Base-by-base conservation (phyloP, 2,329 filamentous ascomycete species). In the Eutypa lata region DNA sequence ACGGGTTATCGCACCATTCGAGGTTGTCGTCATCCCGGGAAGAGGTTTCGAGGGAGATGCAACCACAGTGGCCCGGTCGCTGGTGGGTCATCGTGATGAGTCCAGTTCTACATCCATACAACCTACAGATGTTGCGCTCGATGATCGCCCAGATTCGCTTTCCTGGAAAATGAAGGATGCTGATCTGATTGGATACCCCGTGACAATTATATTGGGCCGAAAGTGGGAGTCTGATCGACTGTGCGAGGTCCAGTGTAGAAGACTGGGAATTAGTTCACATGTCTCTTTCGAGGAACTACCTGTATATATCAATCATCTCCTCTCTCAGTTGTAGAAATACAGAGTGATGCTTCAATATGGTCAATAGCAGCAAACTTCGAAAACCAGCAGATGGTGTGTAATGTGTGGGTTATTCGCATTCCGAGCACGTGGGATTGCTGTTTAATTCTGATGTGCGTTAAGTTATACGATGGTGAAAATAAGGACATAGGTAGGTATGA, bases 81-180 rank as follows among this genome's bases (percentile, higher is more conserved):
- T 95, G 14, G 66, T 66, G 1, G 56, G 52, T 21, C 43, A 54
- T 7, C 40, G 55, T 37, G 49, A 14, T n/a, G 46, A 47, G 21
- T 45, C 51, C 6, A 33, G 49, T 16, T 59, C 49, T 14, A n/a
- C 7, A 14, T n/a, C 18, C 7, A 38, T 22, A 19, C 49, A 16
- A 3, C 53, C 63, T 2, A 55, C 88, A 6, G 91, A 96, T 65
- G 75, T 81, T 2, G 77, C 91, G 2, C 71, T 96, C 1, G 91
- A 96, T 68, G 91, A 96, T 69, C 79, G 88, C 18, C 66, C 75
- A 11, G 80, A 83, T 60, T 75, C 80, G 1, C 77, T 97, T 55
- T 82, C 84, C 3, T 96, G 90, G 90, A 97, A 96, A 69, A 76
- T 97, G 65, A 85, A 84, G 37, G 94, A 99, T 72, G 94, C 93